These are phyloP conservation scores for Psilocybe cubensis DNA, from an alignment of 768 basidiomycete species.

Conservation along the genomic window DNA sequence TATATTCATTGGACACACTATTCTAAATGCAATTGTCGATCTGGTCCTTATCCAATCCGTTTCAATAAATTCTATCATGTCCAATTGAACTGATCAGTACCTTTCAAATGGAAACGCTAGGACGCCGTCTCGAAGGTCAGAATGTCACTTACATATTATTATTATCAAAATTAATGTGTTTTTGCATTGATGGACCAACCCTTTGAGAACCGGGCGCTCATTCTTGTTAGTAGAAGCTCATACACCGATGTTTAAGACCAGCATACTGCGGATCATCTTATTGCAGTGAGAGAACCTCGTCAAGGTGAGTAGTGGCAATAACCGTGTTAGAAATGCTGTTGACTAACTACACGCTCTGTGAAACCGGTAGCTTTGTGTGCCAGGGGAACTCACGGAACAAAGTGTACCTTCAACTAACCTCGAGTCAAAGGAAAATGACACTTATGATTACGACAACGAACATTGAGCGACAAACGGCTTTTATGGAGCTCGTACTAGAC, in stretches of 20 bases:
- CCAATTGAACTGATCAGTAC: neutral
- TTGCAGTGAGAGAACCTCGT: conserved; percentile 41
- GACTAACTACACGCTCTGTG: neutral
- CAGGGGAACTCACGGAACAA: conserved; percentile 21
- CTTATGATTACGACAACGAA: conserved; percentile 2
- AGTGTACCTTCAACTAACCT: neutral
- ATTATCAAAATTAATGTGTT: too few relatives aligned
- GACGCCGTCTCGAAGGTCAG: conserved; percentile 45
- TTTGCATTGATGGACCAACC: conserved; percentile 44
- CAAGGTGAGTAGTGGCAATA: conserved; percentile 32
- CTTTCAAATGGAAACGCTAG: conserved; percentile 40
- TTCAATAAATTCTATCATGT: neutral
- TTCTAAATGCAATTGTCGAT: conserved; percentile 29
- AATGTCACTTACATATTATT: too few relatives aligned
- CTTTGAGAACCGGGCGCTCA: conserved; percentile 40
- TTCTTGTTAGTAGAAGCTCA: conserved; percentile 39
- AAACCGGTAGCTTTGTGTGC: conserved; percentile 27
- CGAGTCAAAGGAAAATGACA: neutral
- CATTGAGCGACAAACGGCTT: neutral
- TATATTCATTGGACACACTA: neutral
- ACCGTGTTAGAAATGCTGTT: neutral
- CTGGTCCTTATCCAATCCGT: conserved; percentile 47
- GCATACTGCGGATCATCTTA: too few relatives aligned
- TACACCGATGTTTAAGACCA: conserved; percentile 40
- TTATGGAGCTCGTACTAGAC: neutral